These are phyloP conservation scores for Colletotrichum sp. DNA, from an alignment of 2,329 filamentous ascomycete species.

Conservation along the genomic window DNA sequence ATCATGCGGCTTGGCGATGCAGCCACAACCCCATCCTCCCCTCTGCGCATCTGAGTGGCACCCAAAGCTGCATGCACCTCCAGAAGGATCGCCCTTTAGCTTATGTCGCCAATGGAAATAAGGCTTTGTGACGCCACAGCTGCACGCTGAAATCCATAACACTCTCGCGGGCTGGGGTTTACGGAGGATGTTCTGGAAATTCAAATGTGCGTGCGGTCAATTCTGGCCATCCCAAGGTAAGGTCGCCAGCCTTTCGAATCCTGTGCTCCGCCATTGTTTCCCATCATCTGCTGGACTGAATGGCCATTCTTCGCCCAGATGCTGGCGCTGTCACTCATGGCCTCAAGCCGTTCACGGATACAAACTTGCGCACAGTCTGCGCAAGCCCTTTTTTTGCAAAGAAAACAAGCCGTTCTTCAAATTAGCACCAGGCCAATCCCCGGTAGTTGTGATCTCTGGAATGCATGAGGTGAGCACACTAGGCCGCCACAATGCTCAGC, in stretches of 20 bases:
- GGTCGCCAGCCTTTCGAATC: not conserved
- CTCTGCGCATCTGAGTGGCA: not conserved
- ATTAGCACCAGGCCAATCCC: not conserved
- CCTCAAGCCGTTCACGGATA: not conserved
- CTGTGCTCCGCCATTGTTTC: not conserved
- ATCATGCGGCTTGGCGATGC: slow-evolving; percentile 11
- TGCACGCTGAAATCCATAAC: not conserved
- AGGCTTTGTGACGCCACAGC: not conserved
- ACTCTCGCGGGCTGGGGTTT: not conserved
- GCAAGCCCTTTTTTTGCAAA: not conserved
- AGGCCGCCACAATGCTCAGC: not conserved
- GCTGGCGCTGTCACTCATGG: not conserved
- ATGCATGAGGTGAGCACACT: not conserved
- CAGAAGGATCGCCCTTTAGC: not conserved
- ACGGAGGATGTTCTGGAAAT: not conserved
- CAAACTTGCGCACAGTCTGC: not conserved
- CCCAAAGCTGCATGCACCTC: not conserved
- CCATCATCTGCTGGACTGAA: not conserved
- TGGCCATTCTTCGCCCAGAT: not conserved
- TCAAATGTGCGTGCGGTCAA: not conserved
- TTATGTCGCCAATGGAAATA: not conserved
- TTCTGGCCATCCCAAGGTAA: not conserved
- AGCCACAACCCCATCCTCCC: not conserved
- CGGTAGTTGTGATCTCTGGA: not conserved
- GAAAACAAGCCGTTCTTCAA: not conserved